Conservation (phyloP, 208 protist species). For the Leishmania amazonensis region DNA sequence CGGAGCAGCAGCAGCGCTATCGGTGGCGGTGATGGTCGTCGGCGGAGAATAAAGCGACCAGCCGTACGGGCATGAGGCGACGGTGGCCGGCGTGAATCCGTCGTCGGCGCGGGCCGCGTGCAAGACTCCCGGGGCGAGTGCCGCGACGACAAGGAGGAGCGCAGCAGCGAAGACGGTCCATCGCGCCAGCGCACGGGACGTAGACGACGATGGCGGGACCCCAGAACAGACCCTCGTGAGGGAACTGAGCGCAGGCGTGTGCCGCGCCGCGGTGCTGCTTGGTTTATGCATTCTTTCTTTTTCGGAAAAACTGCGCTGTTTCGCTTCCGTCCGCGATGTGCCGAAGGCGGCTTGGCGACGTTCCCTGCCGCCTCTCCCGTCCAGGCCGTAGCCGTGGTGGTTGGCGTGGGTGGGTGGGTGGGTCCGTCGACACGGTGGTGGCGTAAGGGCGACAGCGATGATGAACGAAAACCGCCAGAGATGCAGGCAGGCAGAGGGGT, state of each 20-base stretch:
- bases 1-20: not conserved
- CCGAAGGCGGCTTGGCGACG: not conserved
- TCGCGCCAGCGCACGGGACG: too few relatives aligned
- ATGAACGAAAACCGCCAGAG: not conserved
- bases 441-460: not conserved
- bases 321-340: not conserved
- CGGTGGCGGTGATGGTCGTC: not conserved
- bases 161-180: too few relatives aligned
- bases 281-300: not conserved
- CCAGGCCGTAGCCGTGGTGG: not conserved
- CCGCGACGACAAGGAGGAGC: too few relatives aligned
- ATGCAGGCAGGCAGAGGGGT: not conserved
- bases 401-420: too few relatives aligned
- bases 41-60: conserved; percentile 23
- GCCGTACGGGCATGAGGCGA: conserved; percentile 24
- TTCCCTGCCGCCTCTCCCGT: not conserved
- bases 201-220: too few relatives aligned
- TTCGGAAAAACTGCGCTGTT: not conserved
- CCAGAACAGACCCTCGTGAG: too few relatives aligned
- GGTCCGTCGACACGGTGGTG: not conserved
- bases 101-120: too few relatives aligned
- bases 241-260: too few relatives aligned
- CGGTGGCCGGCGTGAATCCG: not conserved
- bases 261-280: not conserved
- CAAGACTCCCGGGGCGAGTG: too few relatives aligned